These are phyloP conservation scores for Nothophoma quercina DNA, from an alignment of 2,329 filamentous ascomycete species.

Conservation along the genomic window DNA sequence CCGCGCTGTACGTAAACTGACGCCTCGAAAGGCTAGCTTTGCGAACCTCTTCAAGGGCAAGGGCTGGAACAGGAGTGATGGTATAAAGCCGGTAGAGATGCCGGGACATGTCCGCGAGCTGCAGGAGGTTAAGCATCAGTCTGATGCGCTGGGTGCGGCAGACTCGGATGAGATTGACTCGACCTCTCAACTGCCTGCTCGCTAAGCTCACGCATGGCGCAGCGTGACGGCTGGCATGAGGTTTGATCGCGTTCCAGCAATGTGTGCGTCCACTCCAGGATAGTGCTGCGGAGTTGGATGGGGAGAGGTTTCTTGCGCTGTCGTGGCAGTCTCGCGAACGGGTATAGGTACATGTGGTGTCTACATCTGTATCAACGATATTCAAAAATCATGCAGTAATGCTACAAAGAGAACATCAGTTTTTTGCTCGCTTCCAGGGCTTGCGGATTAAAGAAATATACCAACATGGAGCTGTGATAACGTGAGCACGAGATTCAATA, in stretches of 20 bases:
- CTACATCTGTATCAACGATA: conserved; percentile 4
- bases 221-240: too few species aligned
- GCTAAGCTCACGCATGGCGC: neutral
- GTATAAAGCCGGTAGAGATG: conserved; percentile 8
- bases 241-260: too few species aligned
- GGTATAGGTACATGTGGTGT: neutral
- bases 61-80: conserved; percentile 37
- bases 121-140: neutral
- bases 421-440: neutral
- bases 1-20: conserved; percentile 44
- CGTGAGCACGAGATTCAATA: neutral
- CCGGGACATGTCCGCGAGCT: conserved; percentile 6
- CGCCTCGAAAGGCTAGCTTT: conserved; percentile 45
- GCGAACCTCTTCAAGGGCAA: conserved; percentile 46
- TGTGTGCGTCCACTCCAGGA: too few species aligned
- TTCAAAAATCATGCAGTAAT: conserved; percentile 1
- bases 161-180: neutral
- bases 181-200: neutral
- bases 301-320: neutral
- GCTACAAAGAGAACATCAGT: neutral
- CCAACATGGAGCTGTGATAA: too few species aligned
- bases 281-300: neutral
- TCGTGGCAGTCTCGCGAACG: neutral
- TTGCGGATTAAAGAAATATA: too few species aligned
- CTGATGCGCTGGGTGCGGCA: neutral